Evolutionary conservation across 2,329 filamentous ascomycete genomes (phyloP).

Genomic region (Calycina herbarum): DNA sequence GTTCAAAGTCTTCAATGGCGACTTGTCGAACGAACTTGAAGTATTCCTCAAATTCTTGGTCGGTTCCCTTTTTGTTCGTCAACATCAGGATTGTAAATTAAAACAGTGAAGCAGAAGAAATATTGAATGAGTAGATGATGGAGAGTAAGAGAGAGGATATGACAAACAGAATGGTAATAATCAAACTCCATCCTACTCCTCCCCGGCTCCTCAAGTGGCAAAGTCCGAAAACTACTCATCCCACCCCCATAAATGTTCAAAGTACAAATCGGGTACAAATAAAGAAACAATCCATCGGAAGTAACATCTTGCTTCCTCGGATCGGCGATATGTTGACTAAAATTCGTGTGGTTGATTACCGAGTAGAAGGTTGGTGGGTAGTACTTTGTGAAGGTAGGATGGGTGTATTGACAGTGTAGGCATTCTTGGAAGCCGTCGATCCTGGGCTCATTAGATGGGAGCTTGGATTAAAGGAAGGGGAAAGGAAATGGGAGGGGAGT

Average conservation of each 20-base stretch:
- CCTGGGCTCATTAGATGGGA: slow-evolving; percentile 34
- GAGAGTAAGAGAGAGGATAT: not conserved
- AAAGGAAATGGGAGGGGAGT: not conserved
- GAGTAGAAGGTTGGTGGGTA: slow-evolving; percentile 57
- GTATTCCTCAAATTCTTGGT: slow-evolving; percentile 56
- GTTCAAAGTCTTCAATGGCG: slow-evolving; percentile 55
- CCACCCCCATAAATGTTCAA: slow-evolving; percentile 59
- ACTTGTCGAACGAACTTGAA: slow-evolving; percentile 57
- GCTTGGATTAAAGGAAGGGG: not conserved
- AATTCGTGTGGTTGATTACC: slow-evolving; percentile 55
- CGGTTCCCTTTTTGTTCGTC: slow-evolving; percentile 36
- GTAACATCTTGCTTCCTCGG: slow-evolving; percentile 44
- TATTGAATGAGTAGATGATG: not conserved
- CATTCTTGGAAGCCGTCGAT: slow-evolving; percentile 60
- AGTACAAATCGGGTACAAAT: slow-evolving; percentile 58
- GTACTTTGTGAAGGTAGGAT: slow-evolving; percentile 54
- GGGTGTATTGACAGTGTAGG: slow-evolving; percentile 58
- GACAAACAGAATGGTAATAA: slow-evolving; percentile 48
- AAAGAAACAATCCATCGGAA: slow-evolving; percentile 57
- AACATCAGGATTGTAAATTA: too few species aligned
- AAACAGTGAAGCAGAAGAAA: not conserved
- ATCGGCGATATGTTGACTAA: slow-evolving; percentile 56
- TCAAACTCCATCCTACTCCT: slow-evolving; percentile 59
- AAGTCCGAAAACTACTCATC: slow-evolving; percentile 57
- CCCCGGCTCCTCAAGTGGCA: slow-evolving; percentile 50